phyloP scores from a whole-genome alignment of 106 monocot species.

The Dendrobium catenatum region DNA sequence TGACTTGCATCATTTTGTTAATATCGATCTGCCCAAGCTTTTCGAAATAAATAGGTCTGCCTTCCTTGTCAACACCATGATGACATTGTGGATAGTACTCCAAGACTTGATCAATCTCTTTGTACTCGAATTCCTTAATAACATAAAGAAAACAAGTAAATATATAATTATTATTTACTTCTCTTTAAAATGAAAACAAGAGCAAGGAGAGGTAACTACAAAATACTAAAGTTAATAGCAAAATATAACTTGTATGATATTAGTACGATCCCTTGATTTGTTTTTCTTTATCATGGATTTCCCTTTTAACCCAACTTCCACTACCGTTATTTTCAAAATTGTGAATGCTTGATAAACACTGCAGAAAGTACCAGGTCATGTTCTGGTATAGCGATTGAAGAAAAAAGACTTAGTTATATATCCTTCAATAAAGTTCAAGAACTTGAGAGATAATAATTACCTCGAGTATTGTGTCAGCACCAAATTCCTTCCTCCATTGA shows the following conservation, averaged over 20 bases:
- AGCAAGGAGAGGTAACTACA: no score
- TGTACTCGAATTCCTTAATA: constrained; percentile 42
- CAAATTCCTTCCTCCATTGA: constrained; percentile 72
- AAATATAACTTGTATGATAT: neutral
- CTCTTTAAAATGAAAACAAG: constrained; percentile 4
- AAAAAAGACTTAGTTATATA: neutral
- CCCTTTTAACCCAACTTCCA: neutral
- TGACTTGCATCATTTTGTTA: constrained; percentile 55
- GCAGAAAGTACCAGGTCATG: neutral
- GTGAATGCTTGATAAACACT: neutral
- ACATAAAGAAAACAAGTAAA: neutral
- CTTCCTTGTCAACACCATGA: constrained; percentile 68
- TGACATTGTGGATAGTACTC: constrained; percentile 66
- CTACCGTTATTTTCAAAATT: neutral
- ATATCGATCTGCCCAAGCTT: constrained; percentile 55
- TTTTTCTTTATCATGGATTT: neutral
- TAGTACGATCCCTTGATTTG: neutral
- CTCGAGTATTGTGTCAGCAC: constrained; percentile 53
- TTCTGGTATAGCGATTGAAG: no score
- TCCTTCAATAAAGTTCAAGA: neutral
- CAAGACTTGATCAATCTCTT: constrained; percentile 51
- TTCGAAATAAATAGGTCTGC: constrained; percentile 64
- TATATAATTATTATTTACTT: neutral
- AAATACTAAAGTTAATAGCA: no score
- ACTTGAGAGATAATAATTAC: constrained; percentile 18